Conservation (phyloP, 2,329 filamentous ascomycete species). For the Cytospora chrysosperma region DNA sequence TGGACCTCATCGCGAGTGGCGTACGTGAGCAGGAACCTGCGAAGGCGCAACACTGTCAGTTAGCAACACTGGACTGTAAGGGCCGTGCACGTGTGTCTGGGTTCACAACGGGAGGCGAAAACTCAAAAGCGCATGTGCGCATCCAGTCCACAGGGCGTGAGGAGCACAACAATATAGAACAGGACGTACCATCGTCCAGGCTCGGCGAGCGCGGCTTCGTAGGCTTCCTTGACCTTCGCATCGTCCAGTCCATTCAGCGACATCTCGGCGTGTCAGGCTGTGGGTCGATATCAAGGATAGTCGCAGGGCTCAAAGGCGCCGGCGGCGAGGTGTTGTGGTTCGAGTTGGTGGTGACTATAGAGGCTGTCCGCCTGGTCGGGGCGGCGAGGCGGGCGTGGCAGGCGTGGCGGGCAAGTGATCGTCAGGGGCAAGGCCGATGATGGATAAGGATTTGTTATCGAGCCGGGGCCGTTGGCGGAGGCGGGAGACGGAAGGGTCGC, state of each 20-base stretch:
- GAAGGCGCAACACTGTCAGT: conserved; percentile 8
- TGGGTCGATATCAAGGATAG: not conserved
- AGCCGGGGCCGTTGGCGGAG: conserved; percentile 16
- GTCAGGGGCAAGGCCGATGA: conserved; percentile 17
- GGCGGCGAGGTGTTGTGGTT: not conserved
- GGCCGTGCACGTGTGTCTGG: not conserved
- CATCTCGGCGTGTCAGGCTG: conserved; percentile 55
- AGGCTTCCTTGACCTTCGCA: conserved; percentile 76
- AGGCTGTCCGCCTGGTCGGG: conserved; percentile 6
- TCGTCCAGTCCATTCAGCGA: conserved; percentile 94
- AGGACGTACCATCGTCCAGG: conserved; percentile 85
- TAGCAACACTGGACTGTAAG: conserved; percentile 13
- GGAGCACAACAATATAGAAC: too few species aligned
- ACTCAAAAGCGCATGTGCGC: conserved; percentile 2
- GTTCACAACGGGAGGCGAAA: not conserved
- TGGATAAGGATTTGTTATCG: not conserved
- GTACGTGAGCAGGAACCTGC: conserved; percentile 94
- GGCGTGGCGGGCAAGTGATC: conserved; percentile 11
- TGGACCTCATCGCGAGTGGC: conserved; percentile 83
- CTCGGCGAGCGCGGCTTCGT: conserved; percentile 76
- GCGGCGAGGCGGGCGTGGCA: conserved; percentile 1
- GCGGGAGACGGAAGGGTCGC: conserved; percentile 18
- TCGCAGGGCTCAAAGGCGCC: not conserved
- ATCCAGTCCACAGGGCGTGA: conserved; percentile 6
- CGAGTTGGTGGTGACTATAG: not conserved